phyloP scores from a whole-genome alignment of 129 eudicot genomes.

The Artemisia annua region DNA sequence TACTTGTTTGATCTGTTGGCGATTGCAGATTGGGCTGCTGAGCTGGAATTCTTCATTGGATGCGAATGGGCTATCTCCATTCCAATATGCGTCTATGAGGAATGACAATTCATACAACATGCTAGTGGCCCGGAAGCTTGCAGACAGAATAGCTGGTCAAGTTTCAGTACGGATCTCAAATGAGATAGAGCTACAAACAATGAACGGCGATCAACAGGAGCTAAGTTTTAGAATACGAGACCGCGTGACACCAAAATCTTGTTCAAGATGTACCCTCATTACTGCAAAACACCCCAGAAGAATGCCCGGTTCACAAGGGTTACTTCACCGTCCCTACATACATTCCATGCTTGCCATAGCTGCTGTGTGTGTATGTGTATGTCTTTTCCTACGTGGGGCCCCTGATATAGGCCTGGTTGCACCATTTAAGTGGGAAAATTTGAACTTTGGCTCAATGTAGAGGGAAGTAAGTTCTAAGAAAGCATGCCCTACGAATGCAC shows the following conservation, averaged over 20 bases:
- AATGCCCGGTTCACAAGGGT: constrained; percentile 51
- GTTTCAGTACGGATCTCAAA: constrained; percentile 56
- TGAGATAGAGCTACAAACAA: constrained; percentile 46
- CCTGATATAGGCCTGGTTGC: constrained; percentile 59
- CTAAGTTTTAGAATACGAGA: constrained; percentile 33
- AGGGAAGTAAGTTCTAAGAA: too few species aligned
- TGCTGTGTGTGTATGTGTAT: constrained; percentile 98
- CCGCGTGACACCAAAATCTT: constrained; percentile 32
- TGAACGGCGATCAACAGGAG: constrained; percentile 24
- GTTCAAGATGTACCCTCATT: constrained; percentile 66
- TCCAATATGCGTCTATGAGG: constrained; percentile 69
- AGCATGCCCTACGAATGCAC: constrained; percentile 7
- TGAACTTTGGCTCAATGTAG: constrained; percentile 65
- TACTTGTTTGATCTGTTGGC: neutral
- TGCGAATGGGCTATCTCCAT: constrained; percentile 75
- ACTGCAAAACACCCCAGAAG: constrained; percentile 45
- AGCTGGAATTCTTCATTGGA: constrained; percentile 81
- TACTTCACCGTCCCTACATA: constrained; percentile 79
- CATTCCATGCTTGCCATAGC: constrained; percentile 94
- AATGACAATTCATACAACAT: constrained; percentile 67
- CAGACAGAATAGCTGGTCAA: constrained; percentile 57
- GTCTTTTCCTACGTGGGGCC: constrained; percentile 69
- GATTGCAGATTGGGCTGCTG: constrained; percentile 59
- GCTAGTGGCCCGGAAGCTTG: constrained; percentile 68
- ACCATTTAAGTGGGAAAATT: constrained; percentile 76